phyloP scores from a whole-genome alignment of 306 rosid species.

The Lupinus albus region DNA sequence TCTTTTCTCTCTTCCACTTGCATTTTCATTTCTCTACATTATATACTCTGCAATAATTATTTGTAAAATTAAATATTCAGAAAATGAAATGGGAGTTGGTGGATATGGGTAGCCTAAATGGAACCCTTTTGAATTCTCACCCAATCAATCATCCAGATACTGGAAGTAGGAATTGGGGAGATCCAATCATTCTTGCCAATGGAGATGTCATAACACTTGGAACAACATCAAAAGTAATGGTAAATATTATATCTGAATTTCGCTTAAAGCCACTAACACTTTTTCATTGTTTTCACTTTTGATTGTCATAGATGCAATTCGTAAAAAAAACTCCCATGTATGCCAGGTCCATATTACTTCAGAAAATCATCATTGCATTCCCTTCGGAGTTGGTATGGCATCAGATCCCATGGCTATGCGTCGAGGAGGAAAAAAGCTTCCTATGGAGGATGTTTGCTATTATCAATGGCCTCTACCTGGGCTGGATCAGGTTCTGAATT shows the following conservation, averaged over 20 bases:
- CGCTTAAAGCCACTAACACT: background rate
- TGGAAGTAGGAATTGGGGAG: slow-evolving; percentile 82
- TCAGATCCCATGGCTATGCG: slow-evolving; percentile 98
- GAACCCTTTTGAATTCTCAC: slow-evolving; percentile 77
- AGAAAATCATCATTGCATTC: slow-evolving; percentile 58
- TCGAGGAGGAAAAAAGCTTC: slow-evolving; percentile 82
- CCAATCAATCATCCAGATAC: slow-evolving; percentile 71
- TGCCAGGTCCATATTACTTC: slow-evolving; percentile 77
- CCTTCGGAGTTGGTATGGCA: slow-evolving; percentile 88
- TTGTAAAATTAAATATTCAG: slow-evolving; percentile 53
- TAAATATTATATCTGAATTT: slow-evolving; percentile 50
- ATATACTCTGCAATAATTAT: slow-evolving; percentile 35
- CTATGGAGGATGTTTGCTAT: slow-evolving; percentile 98
- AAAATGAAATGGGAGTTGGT: slow-evolving; percentile 90
- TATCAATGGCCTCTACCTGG: slow-evolving; percentile 96
- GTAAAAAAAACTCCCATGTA: slow-evolving; percentile 29
- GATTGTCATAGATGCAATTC: slow-evolving; percentile 26
- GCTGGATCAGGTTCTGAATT: slow-evolving; percentile 72
- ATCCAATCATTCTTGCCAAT: slow-evolving; percentile 65
- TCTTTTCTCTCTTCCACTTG: slow-evolving; percentile 30
- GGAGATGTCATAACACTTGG: slow-evolving; percentile 93
- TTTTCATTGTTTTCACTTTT: slow-evolving; percentile 33
- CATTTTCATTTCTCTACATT: slow-evolving; percentile 34
- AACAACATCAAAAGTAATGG: slow-evolving; percentile 75
- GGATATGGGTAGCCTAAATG: slow-evolving; percentile 97